Base-by-base conservation (phyloP, 2,329 filamentous ascomycete genomes). In the Sporothrix sp. region DNA sequence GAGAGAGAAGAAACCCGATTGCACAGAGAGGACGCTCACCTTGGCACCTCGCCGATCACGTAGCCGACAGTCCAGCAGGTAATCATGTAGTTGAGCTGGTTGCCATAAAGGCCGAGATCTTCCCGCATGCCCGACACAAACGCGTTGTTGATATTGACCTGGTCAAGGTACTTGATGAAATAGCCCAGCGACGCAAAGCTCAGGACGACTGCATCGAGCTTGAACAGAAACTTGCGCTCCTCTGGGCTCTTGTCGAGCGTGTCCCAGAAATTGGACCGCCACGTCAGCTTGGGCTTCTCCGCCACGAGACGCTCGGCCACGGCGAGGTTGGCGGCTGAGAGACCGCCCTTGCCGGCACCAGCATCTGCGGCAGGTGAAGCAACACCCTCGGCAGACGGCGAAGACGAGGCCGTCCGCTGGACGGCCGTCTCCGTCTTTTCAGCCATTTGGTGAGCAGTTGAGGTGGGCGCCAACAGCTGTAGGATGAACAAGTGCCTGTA, bases 191-290 rank as follows among this genome's bases (percentile, higher is more conserved):
- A 66, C 3, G 66, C 67, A 54, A 71, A 64, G 1, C 66, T 67
- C 36, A 67, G 52, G 16, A 67, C 54, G 1, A 62, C 59, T 9
- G 58, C 54, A 51, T 67, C 65, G 6, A 67, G 59, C 54, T 65
- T 66, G 53, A 62, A 59, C 13, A 67, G 57, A 20, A 67, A 63
- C 9, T 53, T 54, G 2, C 58, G 57, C 57, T 66, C 64, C 48
- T 62, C 60, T 6, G 62, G 61, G 7, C 60, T 61, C 59, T 64
- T 64, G 56, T 64, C 62, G 20, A 73, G 63, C 0, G 70, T 71
- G 52, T 75, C 71, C 71, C 72, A 74, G n/a, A 74, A 9, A 40
- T 71, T 71, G 0, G 70, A 72, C 21, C 64, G 65, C 72, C 72
- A 75, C 21, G 67, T 72, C 30, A 54, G 39, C 32, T 46, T 48